Evolutionary conservation across 495 filamentous ascomycete genomes (phyloP), one percentile per base, ranked within the genome.

Genomic region (Penicillium goetzii): DNA sequence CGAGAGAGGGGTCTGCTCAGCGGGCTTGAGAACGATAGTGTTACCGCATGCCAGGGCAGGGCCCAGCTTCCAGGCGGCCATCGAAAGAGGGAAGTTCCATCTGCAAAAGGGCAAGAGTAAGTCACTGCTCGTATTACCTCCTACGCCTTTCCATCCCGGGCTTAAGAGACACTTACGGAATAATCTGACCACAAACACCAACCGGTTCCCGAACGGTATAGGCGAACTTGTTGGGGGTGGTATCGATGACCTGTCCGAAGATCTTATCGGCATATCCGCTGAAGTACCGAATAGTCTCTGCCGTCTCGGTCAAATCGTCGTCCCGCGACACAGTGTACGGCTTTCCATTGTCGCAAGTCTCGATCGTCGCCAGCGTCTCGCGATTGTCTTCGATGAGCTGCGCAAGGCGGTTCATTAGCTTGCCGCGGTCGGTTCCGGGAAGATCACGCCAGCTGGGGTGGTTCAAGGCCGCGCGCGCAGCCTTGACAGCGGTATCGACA

Each of bases 291-390:
- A 97, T 72, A n/a, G 85, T 85, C 15, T 81, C 82, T 33, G 84
- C 72, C 23, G 90, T 87, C 68, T 94, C 92, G 70, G 74, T 80
- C 32, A 96, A 65, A 68, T 97, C 91, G 49, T 90, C 89, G 57
- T 79, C 85, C 36, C 90, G 75, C 1, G 92, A 82, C 34, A 90
- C 88, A 6, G 75, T 74, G 71, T 93, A 93, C 2, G 91, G 89
- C 74, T 97, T 97, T 68, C 93, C 94, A 69, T 96, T 97, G 74
- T 97, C 93, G 84, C 92, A 93, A 0, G 90, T 90, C 79, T 97
- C 93, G 53, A 97, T 92, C 0, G 92, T 93, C 43, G 92, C 92
- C 10, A 97, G 81, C 0, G 80, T 83, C 66, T 91, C 87, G 30
- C 82, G 80, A 70, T 97, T 82, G 68, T 90, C 69, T 55, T 89